Percentiles rank a stretch among this genome's conserved stretches.
Conservation (phyloP, 2,329 filamentous ascomycete species). For the Alternaria angustiovoidea region DNA sequence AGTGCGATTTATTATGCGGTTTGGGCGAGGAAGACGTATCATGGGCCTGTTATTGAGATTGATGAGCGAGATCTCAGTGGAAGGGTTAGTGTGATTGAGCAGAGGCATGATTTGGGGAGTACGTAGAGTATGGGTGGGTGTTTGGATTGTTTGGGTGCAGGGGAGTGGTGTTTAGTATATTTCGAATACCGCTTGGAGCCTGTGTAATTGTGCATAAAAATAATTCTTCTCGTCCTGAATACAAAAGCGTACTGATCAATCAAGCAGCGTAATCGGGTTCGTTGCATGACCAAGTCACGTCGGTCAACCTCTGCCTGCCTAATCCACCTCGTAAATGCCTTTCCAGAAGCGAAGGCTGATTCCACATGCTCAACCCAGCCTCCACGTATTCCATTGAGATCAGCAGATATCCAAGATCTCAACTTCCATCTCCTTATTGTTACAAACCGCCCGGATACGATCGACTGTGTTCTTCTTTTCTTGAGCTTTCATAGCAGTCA, state of each 20-base stretch:
- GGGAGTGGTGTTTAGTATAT: neutral
- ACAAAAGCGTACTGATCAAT: neutral
- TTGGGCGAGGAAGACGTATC: constrained; percentile 36
- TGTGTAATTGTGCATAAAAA: neutral
- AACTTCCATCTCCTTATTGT: neutral
- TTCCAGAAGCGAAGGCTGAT: neutral
- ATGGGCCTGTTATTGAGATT: constrained; percentile 37
- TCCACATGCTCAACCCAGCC: rapidly evolving
- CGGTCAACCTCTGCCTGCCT: neutral
- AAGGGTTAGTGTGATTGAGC: neutral
- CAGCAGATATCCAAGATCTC: neutral
- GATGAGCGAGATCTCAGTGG: neutral
- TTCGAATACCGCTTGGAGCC: rapidly evolving
- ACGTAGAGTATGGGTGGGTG: neutral
- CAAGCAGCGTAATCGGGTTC: neutral
- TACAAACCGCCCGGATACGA: rapidly evolving
- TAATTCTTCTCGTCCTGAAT: neutral
- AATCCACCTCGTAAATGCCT: rapidly evolving
- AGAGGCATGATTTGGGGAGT: neutral
- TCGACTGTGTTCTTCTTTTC: too few relatives aligned
- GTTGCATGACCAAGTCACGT: neutral
- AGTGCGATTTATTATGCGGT: constrained; percentile 34
- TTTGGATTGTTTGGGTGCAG: rapidly evolving
- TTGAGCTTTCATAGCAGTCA: too few relatives aligned
- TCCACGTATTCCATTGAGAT: rapidly evolving